A percentile compares a stretch with the other conserved stretches of the same genome.
Evolutionary conservation across 148 eudicot species (phyloP).

Genomic region (Rhododendron kiyosumense): DNA sequence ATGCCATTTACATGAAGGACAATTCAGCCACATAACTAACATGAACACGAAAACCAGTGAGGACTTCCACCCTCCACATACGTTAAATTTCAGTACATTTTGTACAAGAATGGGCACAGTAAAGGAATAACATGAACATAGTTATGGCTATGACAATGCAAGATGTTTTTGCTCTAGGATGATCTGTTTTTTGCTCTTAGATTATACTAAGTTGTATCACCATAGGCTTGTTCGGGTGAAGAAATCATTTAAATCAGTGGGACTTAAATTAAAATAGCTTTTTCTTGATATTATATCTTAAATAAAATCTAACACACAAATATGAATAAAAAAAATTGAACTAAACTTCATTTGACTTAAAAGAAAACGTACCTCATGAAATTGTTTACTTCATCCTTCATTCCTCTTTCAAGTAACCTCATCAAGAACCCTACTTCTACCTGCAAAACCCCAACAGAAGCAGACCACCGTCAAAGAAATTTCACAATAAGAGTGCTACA

Average conservation of each 20-base stretch:
- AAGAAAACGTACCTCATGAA: slow-evolving; percentile 33
- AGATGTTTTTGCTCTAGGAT: not conserved
- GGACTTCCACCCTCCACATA: not conserved
- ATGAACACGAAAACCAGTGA: not conserved
- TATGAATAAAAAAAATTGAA: not conserved
- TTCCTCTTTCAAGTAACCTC: slow-evolving; percentile 47
- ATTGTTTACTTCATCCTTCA: slow-evolving; percentile 37
- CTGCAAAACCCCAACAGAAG: slow-evolving; percentile 23
- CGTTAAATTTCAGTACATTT: not conserved
- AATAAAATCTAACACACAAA: not conserved
- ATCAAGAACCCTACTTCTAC: slow-evolving; percentile 65
- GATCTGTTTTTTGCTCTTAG: not conserved
- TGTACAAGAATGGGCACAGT: not conserved
- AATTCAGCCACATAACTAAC: not conserved
- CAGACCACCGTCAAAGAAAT: not conserved
- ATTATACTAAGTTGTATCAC: not conserved
- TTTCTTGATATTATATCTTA: not conserved
- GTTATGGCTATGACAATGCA: not conserved
- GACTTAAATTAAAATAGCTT: not conserved
- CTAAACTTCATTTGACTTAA: no score
- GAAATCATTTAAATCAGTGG: not conserved
- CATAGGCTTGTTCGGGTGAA: not conserved
- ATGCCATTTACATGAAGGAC: not conserved
- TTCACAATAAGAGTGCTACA: not conserved
- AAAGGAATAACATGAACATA: not conserved